Evolutionary conservation across 495 filamentous ascomycete genomes (phyloP), one percentile per base, ranked within the genome.

Genomic region (Hypoxylon trugodes): DNA sequence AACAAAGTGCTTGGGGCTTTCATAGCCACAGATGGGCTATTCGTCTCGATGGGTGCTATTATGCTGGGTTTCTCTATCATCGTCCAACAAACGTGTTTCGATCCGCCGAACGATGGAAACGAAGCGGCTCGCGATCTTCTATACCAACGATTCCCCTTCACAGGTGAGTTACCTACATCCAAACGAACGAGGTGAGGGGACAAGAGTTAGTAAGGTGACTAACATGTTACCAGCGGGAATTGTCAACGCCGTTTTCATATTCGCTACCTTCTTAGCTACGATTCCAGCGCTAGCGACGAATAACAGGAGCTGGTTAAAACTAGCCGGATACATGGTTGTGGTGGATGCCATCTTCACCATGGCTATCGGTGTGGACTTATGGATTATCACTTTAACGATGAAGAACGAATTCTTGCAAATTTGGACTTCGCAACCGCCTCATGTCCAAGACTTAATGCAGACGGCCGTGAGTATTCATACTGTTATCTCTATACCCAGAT

Each of bases 301-400:
- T 10, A 82, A 80, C 7, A 77, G 85, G 36, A 73, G 70, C 18
- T 86, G 83, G 84, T 73, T 88, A 59, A 86, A 87, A 69, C 55
- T 85, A 6, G 82, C 86, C 49, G 80, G 77, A 24, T 87, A 80
- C 75, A 73, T 90, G 62, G 75, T 88, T 4, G 79, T 86, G 24
- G 62, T 86, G 46, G 87, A 83, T 73, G 79, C 79, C 7, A 37
- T 86, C 25, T 90, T 89, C 72, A 90, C 85, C 22, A 73, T 91
- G 66, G 67, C 82, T 41, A 72, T 91, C 4, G 89, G 89, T 18
- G 69, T 92, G 45, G 77, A 81, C 30, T 74, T 91, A 51, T 92
- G 89, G 89, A 82, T 90, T 61, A 71, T 83, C 49, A 92, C 89
- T 2, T 78, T 92, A 53, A 81, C 78, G 68, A 87, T 86, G 22